Evolutionary conservation across 208 protist species (phyloP).

Genomic region (Leishmania turanica): DNA sequence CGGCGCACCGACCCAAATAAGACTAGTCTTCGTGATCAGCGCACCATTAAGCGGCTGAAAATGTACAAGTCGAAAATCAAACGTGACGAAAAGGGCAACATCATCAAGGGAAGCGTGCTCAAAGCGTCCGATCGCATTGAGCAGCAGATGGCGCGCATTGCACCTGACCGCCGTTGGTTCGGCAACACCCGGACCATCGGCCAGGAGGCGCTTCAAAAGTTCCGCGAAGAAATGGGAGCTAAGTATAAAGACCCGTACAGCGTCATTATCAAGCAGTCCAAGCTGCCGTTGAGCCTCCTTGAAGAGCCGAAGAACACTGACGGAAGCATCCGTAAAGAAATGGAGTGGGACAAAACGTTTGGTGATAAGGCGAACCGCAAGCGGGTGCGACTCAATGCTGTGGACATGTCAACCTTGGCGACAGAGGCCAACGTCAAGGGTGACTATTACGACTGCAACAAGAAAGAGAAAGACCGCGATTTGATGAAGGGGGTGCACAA

Average conservation of each 20-base stretch:
- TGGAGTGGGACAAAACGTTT: constrained; percentile 97
- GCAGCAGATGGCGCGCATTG: constrained; percentile 92
- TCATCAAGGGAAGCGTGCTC: constrained; percentile 90
- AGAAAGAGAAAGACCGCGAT: constrained; percentile 61
- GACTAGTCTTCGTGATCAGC: constrained; percentile 81
- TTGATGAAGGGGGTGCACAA: constrained; percentile 47
- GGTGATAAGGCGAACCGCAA: constrained; percentile 95
- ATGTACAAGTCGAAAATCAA: constrained; percentile 92
- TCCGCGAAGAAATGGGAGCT: constrained; percentile 95
- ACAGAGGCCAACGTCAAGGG: constrained; percentile 44
- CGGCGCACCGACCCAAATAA: constrained; percentile 79
- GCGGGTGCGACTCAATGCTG: constrained; percentile 64
- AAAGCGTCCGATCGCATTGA: constrained; percentile 86
- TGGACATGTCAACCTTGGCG: constrained; percentile 64
- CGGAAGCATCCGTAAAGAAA: constrained; percentile 93
- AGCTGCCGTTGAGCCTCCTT: constrained; percentile 97
- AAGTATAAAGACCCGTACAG: constrained; percentile 98
- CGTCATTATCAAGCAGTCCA: constrained; percentile 96
- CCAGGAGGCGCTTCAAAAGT: constrained; percentile 96
- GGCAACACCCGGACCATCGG: constrained; percentile 97
- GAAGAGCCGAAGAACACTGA: constrained; percentile 83
- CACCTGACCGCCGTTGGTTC: constrained; percentile 97
- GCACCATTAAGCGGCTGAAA: constrained; percentile 88
- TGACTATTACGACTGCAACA: constrained; percentile 60
- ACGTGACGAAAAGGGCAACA: constrained; percentile 92